Evolutionary conservation across 1,139 yeast species (phyloP).

Genomic region (Hansenula lynferdii): DNA sequence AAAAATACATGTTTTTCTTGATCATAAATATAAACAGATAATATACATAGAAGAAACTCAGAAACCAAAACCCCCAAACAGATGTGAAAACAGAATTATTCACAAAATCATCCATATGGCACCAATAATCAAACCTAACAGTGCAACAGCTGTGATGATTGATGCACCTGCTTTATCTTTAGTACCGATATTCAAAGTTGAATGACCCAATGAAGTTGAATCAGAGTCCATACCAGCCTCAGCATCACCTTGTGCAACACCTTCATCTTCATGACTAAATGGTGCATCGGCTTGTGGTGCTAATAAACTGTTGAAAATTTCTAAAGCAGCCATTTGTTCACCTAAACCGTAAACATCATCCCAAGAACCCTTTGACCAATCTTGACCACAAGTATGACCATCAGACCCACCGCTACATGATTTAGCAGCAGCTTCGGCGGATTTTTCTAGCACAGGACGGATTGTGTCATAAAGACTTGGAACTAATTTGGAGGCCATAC

Average conservation of each 20-base stretch:
- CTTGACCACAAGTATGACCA: conserved; percentile 84
- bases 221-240: conserved; percentile 32
- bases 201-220: too few species aligned
- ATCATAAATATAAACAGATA: too few species aligned
- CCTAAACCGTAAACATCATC: conserved; percentile 56
- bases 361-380: conserved; percentile 63
- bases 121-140: conserved; percentile 47
- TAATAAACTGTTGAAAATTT: conserved; percentile 43
- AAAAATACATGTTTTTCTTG: too few species aligned
- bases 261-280: conserved; percentile 28
- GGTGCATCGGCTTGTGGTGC: conserved; percentile 23
- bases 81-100: background rate
- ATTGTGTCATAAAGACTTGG: conserved; percentile 56
- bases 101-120: conserved; percentile 63
- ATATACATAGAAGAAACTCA: too few species aligned
- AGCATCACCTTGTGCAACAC: conserved; percentile 30
- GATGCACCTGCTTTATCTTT: conserved; percentile 79
- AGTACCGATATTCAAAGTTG: too few species aligned
- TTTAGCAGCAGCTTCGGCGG: conserved; percentile 75
- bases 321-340: conserved; percentile 60
- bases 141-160: conserved; percentile 60
- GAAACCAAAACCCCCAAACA: too few species aligned
- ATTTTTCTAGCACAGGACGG: conserved; percentile 44
- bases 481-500: conserved; percentile 63
- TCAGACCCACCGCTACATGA: conserved; percentile 84